A percentile compares a stretch with the other conserved stretches of the same genome.
These are phyloP conservation scores for Phyllosticta paracitricarpa DNA, from an alignment of 2,329 filamentous ascomycete genomes.

Conservation along the genomic window DNA sequence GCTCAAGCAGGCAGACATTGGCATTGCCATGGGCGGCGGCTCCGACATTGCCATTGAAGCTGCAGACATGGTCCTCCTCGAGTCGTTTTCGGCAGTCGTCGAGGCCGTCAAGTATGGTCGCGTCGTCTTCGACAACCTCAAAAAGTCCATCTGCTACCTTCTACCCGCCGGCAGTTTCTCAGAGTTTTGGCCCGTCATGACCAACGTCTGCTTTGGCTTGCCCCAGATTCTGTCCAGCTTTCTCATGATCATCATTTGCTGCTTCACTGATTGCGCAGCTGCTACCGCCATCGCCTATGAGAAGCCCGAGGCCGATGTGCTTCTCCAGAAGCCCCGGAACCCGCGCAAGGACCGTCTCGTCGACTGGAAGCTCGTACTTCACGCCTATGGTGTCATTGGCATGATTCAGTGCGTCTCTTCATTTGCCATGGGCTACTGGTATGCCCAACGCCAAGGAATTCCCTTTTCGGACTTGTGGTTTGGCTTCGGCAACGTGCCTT, in stretches of 20 bases:
- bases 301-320: conserved; percentile 63
- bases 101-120: conserved; percentile 63
- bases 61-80: conserved; percentile 53
- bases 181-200: conserved; percentile 66
- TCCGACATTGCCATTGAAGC: conserved; percentile 54
- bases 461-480: conserved; percentile 61
- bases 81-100: conserved; percentile 62
- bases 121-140: conserved; percentile 70
- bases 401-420: conserved; percentile 35
- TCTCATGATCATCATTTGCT: conserved; percentile 52
- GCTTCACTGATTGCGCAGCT: conserved; percentile 67
- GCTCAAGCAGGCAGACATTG: conserved; percentile 49
- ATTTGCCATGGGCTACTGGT: conserved; percentile 39
- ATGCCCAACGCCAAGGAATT: conserved; percentile 43
- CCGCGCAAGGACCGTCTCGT: conserved; percentile 62
- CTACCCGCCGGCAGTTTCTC: conserved; percentile 64
- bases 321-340: conserved; percentile 58
- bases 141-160: conserved; percentile 67
- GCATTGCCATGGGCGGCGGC: conserved; percentile 49
- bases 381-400: conserved; percentile 64
- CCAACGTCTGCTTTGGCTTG: conserved; percentile 60
- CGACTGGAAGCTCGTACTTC: conserved; percentile 60
- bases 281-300: conserved; percentile 69
- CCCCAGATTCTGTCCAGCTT: conserved; percentile 65
- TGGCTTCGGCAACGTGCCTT: conserved; percentile 46